These are phyloP conservation scores for Monosporozyma aerobia DNA, from an alignment of 805 yeast species.

Conservation along the genomic window DNA sequence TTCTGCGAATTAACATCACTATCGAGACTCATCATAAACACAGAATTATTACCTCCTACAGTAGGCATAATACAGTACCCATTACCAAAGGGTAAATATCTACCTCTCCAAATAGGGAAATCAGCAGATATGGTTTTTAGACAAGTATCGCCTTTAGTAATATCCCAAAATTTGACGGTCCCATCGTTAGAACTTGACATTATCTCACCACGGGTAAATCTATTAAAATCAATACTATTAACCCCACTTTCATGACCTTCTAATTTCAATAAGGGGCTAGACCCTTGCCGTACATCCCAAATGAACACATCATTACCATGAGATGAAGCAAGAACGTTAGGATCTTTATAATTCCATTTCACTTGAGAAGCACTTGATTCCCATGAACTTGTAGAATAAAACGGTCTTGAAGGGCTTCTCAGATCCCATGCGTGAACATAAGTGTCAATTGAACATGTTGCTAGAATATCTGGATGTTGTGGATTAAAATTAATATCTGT, in stretches of 20 bases:
- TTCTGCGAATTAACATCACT: slow-evolving; percentile 7
- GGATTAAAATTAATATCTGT: slow-evolving; percentile 94
- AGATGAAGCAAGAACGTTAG: slow-evolving; percentile 71
- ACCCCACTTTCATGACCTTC: slow-evolving; percentile 78
- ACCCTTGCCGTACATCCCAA: slow-evolving; percentile 86
- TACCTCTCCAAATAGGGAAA: slow-evolving; percentile 83
- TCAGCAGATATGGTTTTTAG: slow-evolving; percentile 54
- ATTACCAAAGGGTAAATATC: slow-evolving; percentile 81
- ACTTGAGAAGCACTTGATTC: slow-evolving; percentile 91
- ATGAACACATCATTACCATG: slow-evolving; percentile 73
- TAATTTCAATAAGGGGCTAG: slow-evolving; percentile 58
- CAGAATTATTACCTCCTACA: slow-evolving; percentile 63
- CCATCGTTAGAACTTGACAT: slow-evolving; percentile 83
- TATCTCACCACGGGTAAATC: slow-evolving; percentile 47
- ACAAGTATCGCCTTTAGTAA: slow-evolving; percentile 39
- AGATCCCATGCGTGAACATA: slow-evolving; percentile 86
- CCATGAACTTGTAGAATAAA: slow-evolving; percentile 84
- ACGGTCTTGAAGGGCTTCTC: slow-evolving; percentile 68
- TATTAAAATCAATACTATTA: slow-evolving; percentile 79
- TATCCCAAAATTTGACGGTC: slow-evolving; percentile 77
- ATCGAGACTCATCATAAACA: slow-evolving; percentile 29
- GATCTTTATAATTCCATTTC: slow-evolving; percentile 77
- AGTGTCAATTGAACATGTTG: slow-evolving; percentile 90
- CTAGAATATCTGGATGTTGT: slow-evolving; percentile 71
- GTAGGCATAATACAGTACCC: slow-evolving; percentile 87